phyloP scores from a whole-genome alignment of 306 rosid genomes.

The Fragaria vesca region DNA sequence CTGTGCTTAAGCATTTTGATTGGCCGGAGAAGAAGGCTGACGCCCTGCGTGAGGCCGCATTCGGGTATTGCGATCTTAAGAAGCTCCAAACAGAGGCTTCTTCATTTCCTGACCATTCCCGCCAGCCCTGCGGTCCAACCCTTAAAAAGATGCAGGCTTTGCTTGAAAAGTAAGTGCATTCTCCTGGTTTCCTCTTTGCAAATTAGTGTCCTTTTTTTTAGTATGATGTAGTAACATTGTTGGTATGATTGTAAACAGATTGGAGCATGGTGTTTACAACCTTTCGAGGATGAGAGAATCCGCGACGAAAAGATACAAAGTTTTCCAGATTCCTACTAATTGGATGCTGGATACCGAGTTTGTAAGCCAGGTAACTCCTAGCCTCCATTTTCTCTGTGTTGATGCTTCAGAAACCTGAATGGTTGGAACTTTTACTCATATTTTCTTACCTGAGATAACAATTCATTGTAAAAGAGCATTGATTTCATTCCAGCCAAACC shows the following conservation, averaged over 20 bases:
- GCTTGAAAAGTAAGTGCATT: conserved; percentile 63
- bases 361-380: conserved; percentile 70
- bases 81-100: conserved; percentile 83
- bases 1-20: conserved; percentile 90
- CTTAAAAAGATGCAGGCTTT: conserved; percentile 95
- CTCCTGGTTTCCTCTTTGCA: not conserved
- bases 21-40: conserved; percentile 99
- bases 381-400: not conserved
- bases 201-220: not conserved
- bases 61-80: conserved; percentile 86
- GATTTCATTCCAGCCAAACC: not conserved
- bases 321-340: conserved; percentile 76
- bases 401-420: not conserved
- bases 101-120: conserved; percentile 69
- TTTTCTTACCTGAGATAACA: not conserved
- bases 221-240: not conserved
- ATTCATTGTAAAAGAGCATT: not conserved
- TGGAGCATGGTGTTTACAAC: conserved; percentile 89
- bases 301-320: conserved; percentile 72
- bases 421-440: not conserved
- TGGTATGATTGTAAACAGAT: conserved; percentile 40
- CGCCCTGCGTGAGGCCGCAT: conserved; percentile 94
- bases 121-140: conserved; percentile 79
- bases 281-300: conserved; percentile 89
- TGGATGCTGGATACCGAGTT: conserved; percentile 92